Conservation (phyloP, 139 green algal genomes). For the Nannochloris sp. region DNA sequence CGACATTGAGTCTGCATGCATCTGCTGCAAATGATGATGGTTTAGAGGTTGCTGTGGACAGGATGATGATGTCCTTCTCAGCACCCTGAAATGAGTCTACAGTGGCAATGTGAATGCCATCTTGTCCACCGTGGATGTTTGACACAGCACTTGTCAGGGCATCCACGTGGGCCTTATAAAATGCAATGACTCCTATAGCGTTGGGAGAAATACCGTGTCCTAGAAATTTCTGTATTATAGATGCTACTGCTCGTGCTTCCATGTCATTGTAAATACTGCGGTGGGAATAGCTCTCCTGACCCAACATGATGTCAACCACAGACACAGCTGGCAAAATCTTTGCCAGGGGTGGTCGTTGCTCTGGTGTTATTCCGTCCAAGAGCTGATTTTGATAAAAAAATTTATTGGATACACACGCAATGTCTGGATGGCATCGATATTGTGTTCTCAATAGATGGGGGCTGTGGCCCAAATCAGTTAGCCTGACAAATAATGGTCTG, state of each 20-base stretch:
- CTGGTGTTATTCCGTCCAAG: constrained; percentile 41
- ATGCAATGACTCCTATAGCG: constrained; percentile 66
- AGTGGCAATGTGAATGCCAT: constrained; percentile 52
- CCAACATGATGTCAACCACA: constrained; percentile 38
- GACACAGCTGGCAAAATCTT: constrained; percentile 39
- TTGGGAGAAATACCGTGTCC: constrained; percentile 12
- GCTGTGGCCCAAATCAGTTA: constrained; percentile 45
- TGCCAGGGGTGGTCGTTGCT: constrained; percentile 44
- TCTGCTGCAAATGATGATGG: constrained; percentile 25
- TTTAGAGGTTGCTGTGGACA: constrained; percentile 57
- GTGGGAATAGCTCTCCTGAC: constrained; percentile 22
- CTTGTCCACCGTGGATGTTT: background rate
- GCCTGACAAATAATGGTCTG: constrained; percentile 68
- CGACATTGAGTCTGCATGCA: constrained; percentile 61
- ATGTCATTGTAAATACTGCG: constrained; percentile 41
- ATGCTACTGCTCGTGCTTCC: constrained; percentile 43
- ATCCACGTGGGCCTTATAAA: constrained; percentile 63
- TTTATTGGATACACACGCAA: constrained; percentile 59
- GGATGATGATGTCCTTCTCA: constrained; percentile 70
- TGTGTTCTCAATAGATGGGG: constrained; percentile 61
- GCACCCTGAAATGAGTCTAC: constrained; percentile 83
- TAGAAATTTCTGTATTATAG: constrained; percentile 26
- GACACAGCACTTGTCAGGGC: background rate
- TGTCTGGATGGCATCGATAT: constrained; percentile 71
- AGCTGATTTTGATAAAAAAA: constrained; percentile 66